Percentiles rank a stretch among this genome's conserved stretches.
Evolutionary conservation across 2,329 filamentous ascomycete genomes (phyloP).

Genomic region (Tolypocladium endophyticum): DNA sequence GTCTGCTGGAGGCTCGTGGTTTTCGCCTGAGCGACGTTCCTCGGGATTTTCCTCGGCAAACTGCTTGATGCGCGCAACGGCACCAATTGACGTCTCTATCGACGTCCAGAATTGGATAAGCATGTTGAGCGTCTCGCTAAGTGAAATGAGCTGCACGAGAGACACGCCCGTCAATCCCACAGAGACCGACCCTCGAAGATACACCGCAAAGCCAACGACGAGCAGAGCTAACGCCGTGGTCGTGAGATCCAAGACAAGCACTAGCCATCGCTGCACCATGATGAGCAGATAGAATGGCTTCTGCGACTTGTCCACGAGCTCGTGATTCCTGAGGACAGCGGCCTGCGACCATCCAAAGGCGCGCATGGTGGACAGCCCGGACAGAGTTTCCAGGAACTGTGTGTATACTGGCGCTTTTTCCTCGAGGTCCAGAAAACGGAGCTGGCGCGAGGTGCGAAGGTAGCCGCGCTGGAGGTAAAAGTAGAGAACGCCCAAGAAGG

Average conservation of each 20-base stretch:
- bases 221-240: slow-evolving; percentile 35
- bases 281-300: slow-evolving; percentile 46
- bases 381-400: slow-evolving; percentile 33
- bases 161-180: slow-evolving; percentile 21
- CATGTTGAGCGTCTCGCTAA: slow-evolving; percentile 23
- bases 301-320: slow-evolving; percentile 42
- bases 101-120: slow-evolving; percentile 22
- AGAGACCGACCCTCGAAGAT: slow-evolving; percentile 13
- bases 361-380: slow-evolving; percentile 28
- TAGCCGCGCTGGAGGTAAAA: slow-evolving; percentile 33
- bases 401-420: slow-evolving; percentile 28
- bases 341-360: slow-evolving; percentile 25
- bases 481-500: slow-evolving; percentile 27
- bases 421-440: slow-evolving; percentile 30
- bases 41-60: slow-evolving; percentile 16
- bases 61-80: slow-evolving; percentile 21
- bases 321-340: slow-evolving; percentile 29
- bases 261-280: slow-evolving; percentile 47
- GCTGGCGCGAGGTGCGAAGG: slow-evolving; percentile 30
- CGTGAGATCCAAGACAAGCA: slow-evolving; percentile 37
- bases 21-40: slow-evolving; percentile 14
- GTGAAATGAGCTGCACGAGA: slow-evolving; percentile 18
- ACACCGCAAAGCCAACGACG: slow-evolving; percentile 34
- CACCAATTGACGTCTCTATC: slow-evolving; percentile 25
- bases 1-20: slow-evolving; percentile 6